Base-by-base conservation (phyloP, 108 stramenopile species). In the Discostella stelligeroides region DNA sequence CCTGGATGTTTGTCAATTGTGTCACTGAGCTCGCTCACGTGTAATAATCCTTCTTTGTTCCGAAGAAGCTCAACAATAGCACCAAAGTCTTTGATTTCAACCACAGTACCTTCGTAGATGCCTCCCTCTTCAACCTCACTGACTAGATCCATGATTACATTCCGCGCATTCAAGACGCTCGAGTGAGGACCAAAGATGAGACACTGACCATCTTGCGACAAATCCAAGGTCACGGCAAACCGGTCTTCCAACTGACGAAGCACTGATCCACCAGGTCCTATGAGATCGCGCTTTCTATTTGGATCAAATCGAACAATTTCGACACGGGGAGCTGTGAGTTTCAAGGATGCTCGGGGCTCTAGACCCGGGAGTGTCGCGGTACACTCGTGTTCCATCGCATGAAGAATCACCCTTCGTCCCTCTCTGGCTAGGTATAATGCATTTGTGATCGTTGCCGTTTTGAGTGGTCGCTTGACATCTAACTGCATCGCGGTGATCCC, bases 401-500 rank as follows among this genome's bases (percentile, higher is more conserved):
- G 72, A 53, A 97, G 70, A 39, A 97, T 86, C 8, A 66, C 74
- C 9, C 58, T 45, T 14, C 93, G 66, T n/a, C 87, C 95, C 25
- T 71, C 64, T 63, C 68, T 82, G 9, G 95, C 95, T 24, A 86
- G 70, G 20, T 73, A 20, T 27, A 97, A 66, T 28, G 88, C 94
- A 38, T 85, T 70, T 10, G 62, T 55, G 11, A 97, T 63, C 14
- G 91, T 53, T 0, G 63, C 30, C 3, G 85, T 39, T 17, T 84
- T 68, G 2, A 94, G 37, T 13, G 82, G 74, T 7, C 63, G 62
- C 57, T 89, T 87, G 11, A 84, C 84, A 61, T 88, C 85, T 23
- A 87, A 67, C 66, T 97, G 97, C 34, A 95, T 79, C 37, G 92
- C 94, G 12, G 97, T 98, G 47, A 98, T 74, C 21, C 91, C 88